A percentile compares a stretch with the other conserved stretches of the same genome.
Evolutionary conservation across 2,329 filamentous ascomycete species (phyloP).

Genomic region (Ophiostoma pallidulum): DNA sequence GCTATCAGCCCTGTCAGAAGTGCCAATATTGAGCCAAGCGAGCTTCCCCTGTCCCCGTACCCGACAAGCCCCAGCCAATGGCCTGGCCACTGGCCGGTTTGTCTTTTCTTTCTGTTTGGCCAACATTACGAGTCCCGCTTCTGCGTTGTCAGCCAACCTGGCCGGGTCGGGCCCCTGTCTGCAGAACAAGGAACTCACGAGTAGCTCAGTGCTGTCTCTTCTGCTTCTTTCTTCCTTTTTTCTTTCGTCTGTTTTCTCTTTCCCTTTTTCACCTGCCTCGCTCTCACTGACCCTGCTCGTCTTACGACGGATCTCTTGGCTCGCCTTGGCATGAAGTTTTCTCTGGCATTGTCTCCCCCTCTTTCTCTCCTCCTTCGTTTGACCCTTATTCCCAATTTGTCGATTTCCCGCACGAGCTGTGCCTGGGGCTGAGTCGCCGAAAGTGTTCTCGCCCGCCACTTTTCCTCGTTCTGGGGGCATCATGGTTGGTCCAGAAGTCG

Average conservation of each 20-base stretch:
- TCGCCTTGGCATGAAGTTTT: not conserved
- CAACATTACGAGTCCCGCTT: too few species aligned
- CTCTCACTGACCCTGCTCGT: not conserved
- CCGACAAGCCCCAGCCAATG: too few species aligned
- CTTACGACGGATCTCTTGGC: not conserved
- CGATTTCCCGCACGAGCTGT: not conserved
- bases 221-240: not conserved
- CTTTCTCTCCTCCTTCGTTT: not conserved
- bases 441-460: not conserved
- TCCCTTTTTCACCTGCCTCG: not conserved
- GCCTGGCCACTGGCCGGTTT: too few species aligned
- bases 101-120: too few species aligned
- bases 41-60: too few species aligned
- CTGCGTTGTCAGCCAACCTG: too few species aligned
- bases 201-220: too few species aligned
- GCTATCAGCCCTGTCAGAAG: conserved; percentile 3
- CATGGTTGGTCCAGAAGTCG: not conserved
- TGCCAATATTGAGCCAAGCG: too few species aligned
- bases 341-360: not conserved
- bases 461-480: too few species aligned
- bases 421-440: conserved; percentile 1
- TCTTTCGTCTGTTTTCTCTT: not conserved
- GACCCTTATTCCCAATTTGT: not conserved
- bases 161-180: too few species aligned
- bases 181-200: too few species aligned